Evolutionary conservation across 495 filamentous ascomycete species (phyloP).

Genomic region (Aspergillus sclerotiicarbonarius): DNA sequence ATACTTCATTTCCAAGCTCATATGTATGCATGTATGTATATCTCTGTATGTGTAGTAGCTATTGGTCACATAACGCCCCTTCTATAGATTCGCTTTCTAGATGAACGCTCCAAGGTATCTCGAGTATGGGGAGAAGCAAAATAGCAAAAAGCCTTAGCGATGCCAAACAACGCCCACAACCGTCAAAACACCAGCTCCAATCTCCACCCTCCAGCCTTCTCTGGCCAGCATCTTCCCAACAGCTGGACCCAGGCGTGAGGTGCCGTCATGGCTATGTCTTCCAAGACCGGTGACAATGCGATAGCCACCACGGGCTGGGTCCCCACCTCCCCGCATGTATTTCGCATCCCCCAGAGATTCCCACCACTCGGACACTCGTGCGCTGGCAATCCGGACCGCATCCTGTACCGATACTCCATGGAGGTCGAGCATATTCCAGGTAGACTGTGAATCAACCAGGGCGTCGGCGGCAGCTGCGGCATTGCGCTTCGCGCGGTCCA

Average conservation of each 20-base stretch:
- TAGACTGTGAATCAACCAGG: slow-evolving; percentile 61
- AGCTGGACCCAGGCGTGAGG: slow-evolving; percentile 71
- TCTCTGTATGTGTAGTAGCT: neutral
- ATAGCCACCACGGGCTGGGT: slow-evolving; percentile 49
- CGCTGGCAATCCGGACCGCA: slow-evolving; percentile 69
- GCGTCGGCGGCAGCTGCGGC: slow-evolving; percentile 55
- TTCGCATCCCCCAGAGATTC: slow-evolving; percentile 59
- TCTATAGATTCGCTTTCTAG: neutral
- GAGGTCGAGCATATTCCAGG: slow-evolving; percentile 61
- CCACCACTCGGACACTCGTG: slow-evolving; percentile 77
- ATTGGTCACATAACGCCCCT: neutral
- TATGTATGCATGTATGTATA: neutral
- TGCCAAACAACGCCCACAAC: slow-evolving; percentile 55
- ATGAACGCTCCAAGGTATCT: slow-evolving; percentile 2
- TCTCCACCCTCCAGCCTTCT: slow-evolving; percentile 81
- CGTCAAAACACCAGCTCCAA: slow-evolving; percentile 61
- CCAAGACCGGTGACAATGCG: slow-evolving; percentile 80
- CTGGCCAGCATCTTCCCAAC: slow-evolving; percentile 70
- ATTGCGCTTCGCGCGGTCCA: slow-evolving; percentile 42
- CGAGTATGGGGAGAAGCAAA: neutral
- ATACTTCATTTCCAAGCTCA: too few relatives aligned
- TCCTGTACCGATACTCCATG: slow-evolving; percentile 82
- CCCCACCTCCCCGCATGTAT: slow-evolving; percentile 43
- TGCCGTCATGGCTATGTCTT: slow-evolving; percentile 73
- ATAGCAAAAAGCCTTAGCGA: slow-evolving; percentile 15